Evolutionary conservation across 2,329 filamentous ascomycete genomes (phyloP), one percentile per base, ranked within the genome.

Genomic region (Diaporthe caulivora): DNA sequence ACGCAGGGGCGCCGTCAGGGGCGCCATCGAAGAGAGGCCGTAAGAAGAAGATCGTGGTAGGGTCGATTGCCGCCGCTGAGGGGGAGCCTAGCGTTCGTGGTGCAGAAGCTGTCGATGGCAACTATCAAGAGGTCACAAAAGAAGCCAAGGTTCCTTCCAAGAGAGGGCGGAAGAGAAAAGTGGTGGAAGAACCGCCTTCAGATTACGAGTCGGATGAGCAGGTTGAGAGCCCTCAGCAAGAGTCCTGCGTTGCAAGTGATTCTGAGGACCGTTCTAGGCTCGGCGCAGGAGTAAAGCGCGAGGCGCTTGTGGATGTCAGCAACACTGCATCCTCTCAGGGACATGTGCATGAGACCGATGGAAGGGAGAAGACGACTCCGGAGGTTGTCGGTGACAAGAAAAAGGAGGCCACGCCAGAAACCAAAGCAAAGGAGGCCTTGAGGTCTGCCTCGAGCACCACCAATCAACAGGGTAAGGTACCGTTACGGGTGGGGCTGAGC

Each of bases 401-500:
- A 42, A 74, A 74, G 74, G 64, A 75, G 72, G 65, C 18, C 37
- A 77, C 73, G 53, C 55, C 60, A 55, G 72, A 75, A 47, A 37
- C 49, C n/a, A 69, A 74, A 15, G 55, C 29, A 29, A 76, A 75
- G 60, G 72, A 76, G 21, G 71, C 49, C 9, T 51, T 73, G 34
- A 29, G 62, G 70, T 21, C 42, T 58, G 54, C 73, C 44, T 54
- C 72, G 42, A 62, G 57, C 62, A 54, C 69, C 68, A 68, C 75
- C 54, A 72, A 74, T 18, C 77, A 77, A 70, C 76, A 72, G 8
- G 76, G 77, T 18, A 87, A 85, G 74, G 86, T 86, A 21, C 75
- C 84, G 21, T 87, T 86, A 75, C 83, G 87, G 21, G 87, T 89
- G 70, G 87, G 87, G 3, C 79, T 89, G 76, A 89, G 87, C 80